A percentile compares a stretch with the other conserved stretches of the same genome.
Conservation (phyloP, 1,284 basidiomycete species). For the Erythrobasidium hasegawianum region DNA sequence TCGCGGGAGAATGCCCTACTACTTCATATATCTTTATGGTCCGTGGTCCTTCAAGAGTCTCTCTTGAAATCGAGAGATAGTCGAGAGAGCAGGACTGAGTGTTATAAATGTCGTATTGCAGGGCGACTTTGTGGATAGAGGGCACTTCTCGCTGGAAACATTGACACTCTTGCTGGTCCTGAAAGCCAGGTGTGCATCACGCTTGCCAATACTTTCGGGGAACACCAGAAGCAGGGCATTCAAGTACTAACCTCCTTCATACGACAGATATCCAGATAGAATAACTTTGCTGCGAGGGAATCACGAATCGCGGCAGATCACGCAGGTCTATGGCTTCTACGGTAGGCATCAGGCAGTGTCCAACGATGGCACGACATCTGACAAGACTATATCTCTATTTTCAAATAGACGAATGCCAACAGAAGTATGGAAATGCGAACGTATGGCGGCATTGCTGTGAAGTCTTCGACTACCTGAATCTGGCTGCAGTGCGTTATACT, state of each 20-base stretch:
- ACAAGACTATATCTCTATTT: constrained; percentile 17
- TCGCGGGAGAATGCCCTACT: constrained; percentile 79
- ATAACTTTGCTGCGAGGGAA: constrained; percentile 89
- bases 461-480: constrained; percentile 89
- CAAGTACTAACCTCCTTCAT: too few relatives aligned
- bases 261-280: constrained; percentile 76
- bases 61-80: not conserved
- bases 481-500: constrained; percentile 68
- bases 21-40: constrained; percentile 99
- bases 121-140: constrained; percentile 97
- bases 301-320: constrained; percentile 93
- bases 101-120: constrained; percentile 48
- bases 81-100: not conserved
- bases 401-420: constrained; percentile 88
- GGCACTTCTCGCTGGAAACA: constrained; percentile 94
- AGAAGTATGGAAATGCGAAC: constrained; percentile 88
- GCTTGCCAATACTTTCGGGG: too few relatives aligned
- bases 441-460: constrained; percentile 96
- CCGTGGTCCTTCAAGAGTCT: constrained; percentile 36
- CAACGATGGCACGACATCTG: not conserved
- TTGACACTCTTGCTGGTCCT: constrained; percentile 81
- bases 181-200: constrained; percentile 82
- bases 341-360: too few relatives aligned
- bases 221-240: too few relatives aligned
- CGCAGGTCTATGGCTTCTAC: constrained; percentile 97